phyloP scores from a whole-genome alignment of 345 rosid species.

The Boechera divaricarpa region DNA sequence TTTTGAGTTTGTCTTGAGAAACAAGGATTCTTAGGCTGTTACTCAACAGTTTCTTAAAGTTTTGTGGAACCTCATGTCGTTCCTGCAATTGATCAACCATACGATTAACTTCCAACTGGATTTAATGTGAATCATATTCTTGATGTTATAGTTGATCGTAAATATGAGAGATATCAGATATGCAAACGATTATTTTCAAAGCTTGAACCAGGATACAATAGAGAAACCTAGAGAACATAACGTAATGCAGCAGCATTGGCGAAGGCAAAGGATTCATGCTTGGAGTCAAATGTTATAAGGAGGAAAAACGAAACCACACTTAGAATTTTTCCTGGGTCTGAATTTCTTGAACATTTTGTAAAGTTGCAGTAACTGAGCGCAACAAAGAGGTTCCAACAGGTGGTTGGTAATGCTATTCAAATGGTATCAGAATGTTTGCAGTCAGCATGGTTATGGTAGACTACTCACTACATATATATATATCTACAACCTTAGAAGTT shows the following conservation, averaged over 20 bases:
- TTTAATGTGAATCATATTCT: neutral
- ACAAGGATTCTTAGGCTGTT: constrained; percentile 65
- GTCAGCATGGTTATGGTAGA: neutral
- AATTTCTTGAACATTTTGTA: neutral
- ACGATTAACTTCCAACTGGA: neutral
- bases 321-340: neutral
- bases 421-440: neutral
- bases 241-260: neutral
- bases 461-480: constrained; percentile 6
- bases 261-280: neutral
- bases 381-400: neutral
- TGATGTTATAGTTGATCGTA: neutral
- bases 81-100: constrained; percentile 54
- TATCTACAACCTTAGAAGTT: neutral
- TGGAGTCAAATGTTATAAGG: neutral
- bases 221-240: neutral
- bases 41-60: constrained; percentile 59
- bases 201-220: neutral
- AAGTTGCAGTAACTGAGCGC: neutral
- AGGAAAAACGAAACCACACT: neutral
- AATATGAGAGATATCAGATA: neutral
- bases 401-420: neutral
- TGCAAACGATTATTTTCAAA: neutral
- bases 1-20: constrained; percentile 64
- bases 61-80: constrained; percentile 63